These are phyloP conservation scores for Plectosphaerella sp. DNA, from an alignment of 2,329 filamentous ascomycete genomes.

Conservation along the genomic window DNA sequence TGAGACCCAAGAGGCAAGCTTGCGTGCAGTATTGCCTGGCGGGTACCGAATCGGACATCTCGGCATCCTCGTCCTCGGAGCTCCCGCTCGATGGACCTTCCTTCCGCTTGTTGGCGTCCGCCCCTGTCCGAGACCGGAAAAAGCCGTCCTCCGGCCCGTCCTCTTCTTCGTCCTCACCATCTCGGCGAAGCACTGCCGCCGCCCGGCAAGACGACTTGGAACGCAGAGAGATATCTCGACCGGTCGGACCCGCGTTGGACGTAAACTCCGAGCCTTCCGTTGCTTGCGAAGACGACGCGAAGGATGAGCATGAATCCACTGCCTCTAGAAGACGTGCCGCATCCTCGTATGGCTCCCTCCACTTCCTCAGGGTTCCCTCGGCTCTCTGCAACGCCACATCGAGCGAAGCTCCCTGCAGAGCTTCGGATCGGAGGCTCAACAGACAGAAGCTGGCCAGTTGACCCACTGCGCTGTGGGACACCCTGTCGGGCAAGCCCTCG, in stretches of 20 bases:
- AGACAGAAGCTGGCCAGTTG: constrained; percentile 15
- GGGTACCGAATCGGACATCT: constrained; percentile 7
- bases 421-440: constrained; percentile 13
- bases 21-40: constrained; percentile 1
- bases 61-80: constrained; percentile 9
- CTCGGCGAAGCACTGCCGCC: background rate
- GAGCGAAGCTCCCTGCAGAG: constrained; percentile 9
- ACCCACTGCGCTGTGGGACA: constrained; percentile 13
- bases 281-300: constrained; percentile 1
- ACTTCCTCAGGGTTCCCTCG: constrained; percentile 10
- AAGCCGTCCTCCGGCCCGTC: constrained; percentile 3
- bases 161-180: constrained; percentile 4
- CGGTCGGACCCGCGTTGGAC: constrained; percentile 1
- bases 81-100: constrained; percentile 2
- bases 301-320: background rate
- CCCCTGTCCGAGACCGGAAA: background rate
- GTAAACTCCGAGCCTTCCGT: constrained; percentile 3
- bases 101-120: constrained; percentile 5
- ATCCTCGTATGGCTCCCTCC: constrained; percentile 14
- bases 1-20: constrained; percentile 1
- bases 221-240: constrained; percentile 1
- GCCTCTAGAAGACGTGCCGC: constrained; percentile 1
- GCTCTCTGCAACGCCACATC: constrained; percentile 2
- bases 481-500: constrained; percentile 1
- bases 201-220: constrained; percentile 5